Evolutionary conservation across 179 eudicot species (phyloP), one percentile per base, ranked within the genome.

Genomic region (Patellifolia procumbens): DNA sequence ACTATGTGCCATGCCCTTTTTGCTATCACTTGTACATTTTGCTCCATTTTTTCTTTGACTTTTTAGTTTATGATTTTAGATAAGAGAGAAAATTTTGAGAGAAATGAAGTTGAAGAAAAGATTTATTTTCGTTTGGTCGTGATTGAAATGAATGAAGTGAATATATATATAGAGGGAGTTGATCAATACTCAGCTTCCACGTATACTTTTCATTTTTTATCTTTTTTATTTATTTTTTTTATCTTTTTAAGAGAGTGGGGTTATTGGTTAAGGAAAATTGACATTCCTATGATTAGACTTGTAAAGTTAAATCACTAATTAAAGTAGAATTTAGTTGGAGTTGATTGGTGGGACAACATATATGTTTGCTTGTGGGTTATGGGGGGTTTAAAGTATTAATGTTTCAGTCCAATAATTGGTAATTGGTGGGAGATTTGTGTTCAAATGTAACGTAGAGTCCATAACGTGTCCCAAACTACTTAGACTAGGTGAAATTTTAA

Each of bases 1-100:
- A 85, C 73, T 34, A 83, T 32, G 72, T 80, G 85, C 86, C 87
- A 79, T 49, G 82, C 24, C 71, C 71, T 85, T 75, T 71, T 87
- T n/a, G 87, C 83, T 48, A 87, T 73, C 3, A 52, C 43, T 68
- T 79, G 85, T 63, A 65, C 61, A 70, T 83, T 83, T 60, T 72
- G 62, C 59, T 77, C 82, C 88, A 85, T 82, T 72, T 68, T 74
- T 80, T 17, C 13, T 43, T 39, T 22, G 15, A 19, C 31, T n/a
- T 64, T 67, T 68, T 5, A 1, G 2, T 37, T 53, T 51, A 2
- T 22, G 5, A 19, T 26, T 45, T 45, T 69, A 51, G 29, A 13
- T 10, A 34, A n/a, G 70, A 63, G 61, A 64, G 24, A 32, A 5
- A 31, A 22, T 48, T 37, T 75, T n/a, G 35, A 58, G 65, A 31